phyloP scores from a whole-genome alignment of 2,329 filamentous ascomycete species.

The Aspergillus fischeri region DNA sequence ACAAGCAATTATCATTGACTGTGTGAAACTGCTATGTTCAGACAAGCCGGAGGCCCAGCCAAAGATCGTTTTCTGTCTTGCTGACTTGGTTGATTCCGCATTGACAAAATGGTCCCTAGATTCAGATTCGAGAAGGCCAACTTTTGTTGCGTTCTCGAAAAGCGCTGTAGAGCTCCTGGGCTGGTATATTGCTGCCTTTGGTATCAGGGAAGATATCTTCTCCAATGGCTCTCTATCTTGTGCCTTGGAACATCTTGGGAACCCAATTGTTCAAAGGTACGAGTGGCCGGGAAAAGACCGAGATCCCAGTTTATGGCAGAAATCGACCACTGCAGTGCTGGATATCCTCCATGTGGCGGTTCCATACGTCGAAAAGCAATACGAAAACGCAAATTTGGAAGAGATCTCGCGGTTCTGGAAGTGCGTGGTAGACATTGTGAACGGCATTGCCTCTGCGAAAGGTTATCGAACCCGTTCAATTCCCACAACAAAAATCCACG shows the following conservation, averaged over 20 bases:
- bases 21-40: constrained; percentile 30
- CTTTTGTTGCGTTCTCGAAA: constrained; percentile 86
- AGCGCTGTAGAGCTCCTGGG: constrained; percentile 66
- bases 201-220: constrained; percentile 63
- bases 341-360: constrained; percentile 65
- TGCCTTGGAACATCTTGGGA: constrained; percentile 63
- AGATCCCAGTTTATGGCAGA: constrained; percentile 69
- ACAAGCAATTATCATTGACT: constrained; percentile 33
- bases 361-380: constrained; percentile 52
- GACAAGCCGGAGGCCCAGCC: constrained; percentile 37
- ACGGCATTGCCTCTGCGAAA: constrained; percentile 66
- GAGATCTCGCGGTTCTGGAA: constrained; percentile 64
- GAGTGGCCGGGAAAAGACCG: constrained; percentile 68
- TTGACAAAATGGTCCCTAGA: constrained; percentile 35
- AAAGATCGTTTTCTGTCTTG: constrained; percentile 45
- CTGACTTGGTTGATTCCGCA: constrained; percentile 65
- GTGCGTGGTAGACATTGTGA: constrained; percentile 60
- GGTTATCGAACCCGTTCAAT: constrained; percentile 45
- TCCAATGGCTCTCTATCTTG: constrained; percentile 61
- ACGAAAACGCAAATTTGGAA: constrained; percentile 23
- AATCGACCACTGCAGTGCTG: constrained; percentile 68
- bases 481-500: constrained; percentile 46
- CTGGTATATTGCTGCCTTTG: constrained; percentile 39
- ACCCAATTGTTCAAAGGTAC: constrained; percentile 76
- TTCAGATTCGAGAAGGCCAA: constrained; percentile 55